Evolutionary conservation across 1,284 basidiomycete species (phyloP), one percentile per base, ranked within the genome.

Genomic region (Rhodotorula sp.): DNA sequence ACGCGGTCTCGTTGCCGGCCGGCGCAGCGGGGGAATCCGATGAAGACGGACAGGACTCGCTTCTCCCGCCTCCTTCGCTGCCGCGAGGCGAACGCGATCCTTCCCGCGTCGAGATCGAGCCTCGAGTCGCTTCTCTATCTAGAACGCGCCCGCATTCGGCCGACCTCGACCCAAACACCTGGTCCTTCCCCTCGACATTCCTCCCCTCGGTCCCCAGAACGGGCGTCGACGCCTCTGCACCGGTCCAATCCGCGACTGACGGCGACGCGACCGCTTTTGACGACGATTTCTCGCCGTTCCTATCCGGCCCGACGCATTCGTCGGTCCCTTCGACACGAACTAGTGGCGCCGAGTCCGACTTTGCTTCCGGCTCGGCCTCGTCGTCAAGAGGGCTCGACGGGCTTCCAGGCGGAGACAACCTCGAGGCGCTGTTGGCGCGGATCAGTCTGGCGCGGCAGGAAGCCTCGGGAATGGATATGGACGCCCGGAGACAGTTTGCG

Each of bases 41-140:
- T 2, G 29, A 3, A 23, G 48, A 16, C 7, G 62, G 23, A 29
- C 79, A 80, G 5, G 80, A 81, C 23, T 83, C 71, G 54, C n/a
- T 26, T 14, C n/a, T 56, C n/a, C 52, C 51, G 12, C 68, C 63
- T 3, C 58, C 51, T 2, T 43, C 51, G 6, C 68, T 58, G 6
- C 51, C 64, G 15, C 43, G 51, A 0, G 57, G 51, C n/a, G 58
- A 58, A 0, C 49, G 39, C 39, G 10, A 43, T 14, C 39, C 39
- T 43, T 43, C 10, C 39, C 10, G 39, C 10, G 39, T 14, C 12
- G 39, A 43, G 8, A 14, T 12, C 39, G 39, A 43, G 39, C 39
- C 39, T 12, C 39, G 39, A 43, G 0, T 43, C 39, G 39, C 39
- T 43, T 43, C 39, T 43, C 39, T 12, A 14, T 10, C 39, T 43